Percentiles rank a stretch among this genome's conserved stretches.
These are phyloP conservation scores for Sporothrix dimorphospora DNA, from an alignment of 2,329 filamentous ascomycete species.

Conservation along the genomic window DNA sequence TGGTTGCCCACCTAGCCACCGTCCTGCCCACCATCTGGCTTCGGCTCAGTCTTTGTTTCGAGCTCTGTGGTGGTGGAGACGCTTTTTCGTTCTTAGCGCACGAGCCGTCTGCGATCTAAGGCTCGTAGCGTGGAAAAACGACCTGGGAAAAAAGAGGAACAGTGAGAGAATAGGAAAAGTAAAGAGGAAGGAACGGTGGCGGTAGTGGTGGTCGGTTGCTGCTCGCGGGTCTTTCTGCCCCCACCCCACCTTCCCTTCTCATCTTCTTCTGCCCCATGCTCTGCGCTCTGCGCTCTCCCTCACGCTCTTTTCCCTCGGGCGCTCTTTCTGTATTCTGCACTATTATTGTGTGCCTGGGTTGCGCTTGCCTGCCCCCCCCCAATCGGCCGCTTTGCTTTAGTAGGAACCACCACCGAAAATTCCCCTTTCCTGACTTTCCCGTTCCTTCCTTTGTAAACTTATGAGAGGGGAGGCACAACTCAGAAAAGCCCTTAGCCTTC, in stretches of 20 bases:
- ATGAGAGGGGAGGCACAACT: background rate
- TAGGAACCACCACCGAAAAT: slow-evolving; percentile 12
- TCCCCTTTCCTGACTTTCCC: slow-evolving; percentile 17
- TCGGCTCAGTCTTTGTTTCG: slow-evolving; percentile 16
- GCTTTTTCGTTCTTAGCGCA: slow-evolving; percentile 4
- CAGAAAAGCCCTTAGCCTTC: background rate
- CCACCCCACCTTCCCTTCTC: slow-evolving; percentile 22
- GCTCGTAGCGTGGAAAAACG: slow-evolving; percentile 23
- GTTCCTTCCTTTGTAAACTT: slow-evolving; percentile 9
- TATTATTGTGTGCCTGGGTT: background rate
- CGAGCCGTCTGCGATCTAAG: slow-evolving; percentile 16
- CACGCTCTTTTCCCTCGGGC: background rate
- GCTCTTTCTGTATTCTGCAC: background rate
- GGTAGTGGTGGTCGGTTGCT: background rate
- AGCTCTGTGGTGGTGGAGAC: background rate
- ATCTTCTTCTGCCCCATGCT: background rate
- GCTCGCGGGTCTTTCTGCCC: background rate
- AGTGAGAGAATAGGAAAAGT: background rate
- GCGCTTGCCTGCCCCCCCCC: slow-evolving; percentile 16
- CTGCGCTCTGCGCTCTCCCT: slow-evolving; percentile 4
- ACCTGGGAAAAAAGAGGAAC: background rate
- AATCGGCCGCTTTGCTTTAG: background rate
- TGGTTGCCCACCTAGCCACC: background rate
- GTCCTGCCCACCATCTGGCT: background rate
- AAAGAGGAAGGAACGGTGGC: background rate